Evolutionary conservation across 1,284 basidiomycete genomes (phyloP), one percentile per base, ranked within the genome.

Genomic region (Violaceomyces palustris): DNA sequence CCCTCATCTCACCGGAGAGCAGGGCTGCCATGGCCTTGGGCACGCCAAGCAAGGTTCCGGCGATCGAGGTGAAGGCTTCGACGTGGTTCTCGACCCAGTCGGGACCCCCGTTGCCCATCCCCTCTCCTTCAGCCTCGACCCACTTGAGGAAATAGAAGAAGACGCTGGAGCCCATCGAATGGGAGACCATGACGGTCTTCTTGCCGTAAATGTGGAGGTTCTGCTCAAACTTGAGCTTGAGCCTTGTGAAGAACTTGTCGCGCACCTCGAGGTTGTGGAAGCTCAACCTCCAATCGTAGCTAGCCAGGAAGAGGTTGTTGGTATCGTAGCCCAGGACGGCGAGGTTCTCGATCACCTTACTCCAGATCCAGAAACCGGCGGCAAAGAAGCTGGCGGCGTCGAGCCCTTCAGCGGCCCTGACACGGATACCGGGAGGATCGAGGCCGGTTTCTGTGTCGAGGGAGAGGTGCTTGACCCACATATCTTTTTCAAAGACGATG

Each of bases 11-110:
- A 8, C 87, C 87, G 0, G 88, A 91, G 23, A 98, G 77, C 72
- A 97, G 89, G 3, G 93, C 92, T 0, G 91, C 78, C 88, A 97
- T 94, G 0, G 92, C 88, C 75, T 97, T 98, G 2, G 88, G 76
- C 0, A 80, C 79, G 35, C 79, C 77, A 30, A 97, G 77, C 75
- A 93, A 82, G 7, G 92, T 88, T 1, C 93, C 93, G 2, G 85
- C 88, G 48, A 96, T 82, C 45, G 42, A 93, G 8, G 51, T 64
- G 40, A 75, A 74, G 6, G 69, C 65, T 33, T 73, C 69, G 17
- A 77, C 63, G 51, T 78, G 76, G n/a, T 68, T 86, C 78, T 97
- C 92, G 14, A 94, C 88, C 94, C 94, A 99, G 24, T 81, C 77
- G 2, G 83, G 77, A 1, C 93, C 94, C 14, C 90, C 93, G 3